These are phyloP conservation scores for Sideroxylon spinosum DNA, from an alignment of 179 eudicot species.

Conservation along the genomic window DNA sequence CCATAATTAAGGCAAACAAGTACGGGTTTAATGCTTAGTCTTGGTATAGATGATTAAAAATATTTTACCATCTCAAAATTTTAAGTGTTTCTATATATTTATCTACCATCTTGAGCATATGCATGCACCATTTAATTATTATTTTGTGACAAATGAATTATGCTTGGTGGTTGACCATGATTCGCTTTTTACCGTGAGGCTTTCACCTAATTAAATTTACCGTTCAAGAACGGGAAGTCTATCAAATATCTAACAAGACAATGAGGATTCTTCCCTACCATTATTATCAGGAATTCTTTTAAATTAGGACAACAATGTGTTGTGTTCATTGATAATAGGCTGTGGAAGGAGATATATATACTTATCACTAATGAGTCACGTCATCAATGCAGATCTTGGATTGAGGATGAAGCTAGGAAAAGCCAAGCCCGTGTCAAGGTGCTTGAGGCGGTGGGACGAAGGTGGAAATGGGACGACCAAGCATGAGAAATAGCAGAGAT, in stretches of 20 bases:
- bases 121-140: background rate
- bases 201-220: background rate
- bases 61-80: too few species aligned
- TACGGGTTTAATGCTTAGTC: too few species aligned
- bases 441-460: constrained; percentile 69
- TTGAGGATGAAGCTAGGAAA: constrained; percentile 88
- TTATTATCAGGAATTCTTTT: background rate
- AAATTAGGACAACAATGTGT: background rate
- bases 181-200: background rate
- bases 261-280: background rate
- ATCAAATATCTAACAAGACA: background rate
- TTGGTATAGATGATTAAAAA: background rate
- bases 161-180: background rate
- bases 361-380: background rate
- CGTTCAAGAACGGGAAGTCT: background rate
- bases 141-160: background rate
- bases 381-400: constrained; percentile 70
- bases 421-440: constrained; percentile 76
- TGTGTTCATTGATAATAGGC: background rate
- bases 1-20: too few species aligned
- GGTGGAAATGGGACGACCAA: constrained; percentile 74
- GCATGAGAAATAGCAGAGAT: constrained; percentile 14
- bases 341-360: background rate
- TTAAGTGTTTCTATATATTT: background rate
- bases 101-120: background rate